Base-by-base conservation (phyloP, 2,329 filamentous ascomycete genomes). In the Rugonectria rugulosa region DNA sequence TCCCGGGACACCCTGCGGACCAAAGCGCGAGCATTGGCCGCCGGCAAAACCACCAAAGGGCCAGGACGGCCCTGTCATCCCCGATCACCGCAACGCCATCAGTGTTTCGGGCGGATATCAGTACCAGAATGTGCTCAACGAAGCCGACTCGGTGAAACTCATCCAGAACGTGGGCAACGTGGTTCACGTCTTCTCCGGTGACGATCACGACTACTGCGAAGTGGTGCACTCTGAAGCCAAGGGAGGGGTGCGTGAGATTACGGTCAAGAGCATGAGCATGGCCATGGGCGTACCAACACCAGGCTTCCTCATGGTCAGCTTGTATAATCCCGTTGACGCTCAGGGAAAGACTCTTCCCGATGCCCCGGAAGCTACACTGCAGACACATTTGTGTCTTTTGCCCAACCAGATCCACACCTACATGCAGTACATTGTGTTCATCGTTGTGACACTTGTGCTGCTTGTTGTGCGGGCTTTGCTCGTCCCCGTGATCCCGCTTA, bases 131-230 rank as follows among this genome's bases (percentile, higher is more conserved):
- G 94, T 97, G 3, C 84, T 99, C 21, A 89, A 84, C 45, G 85
- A 88, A 44, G 81, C 85, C 2, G 86, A 97, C 63, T 95, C 93
- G 1, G 81, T 86, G 40, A 86, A 88, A 46, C 79, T 99, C 31
- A 78, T 97, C 36, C 82, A 88, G 56, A 90, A 88, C 60, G 81
- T 97, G 27, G 92, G 92, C 27, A 91, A 95, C 59, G 85, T 98
- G 11, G 81, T 86, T 3, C 89, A 95, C 62, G 89, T 93, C 37
- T 99, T 98, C 70, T 97, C 92, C 0, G 95, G 95, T 10, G 95
- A 99, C 67, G 95, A 99, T 70, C 95, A 99, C 76, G 95, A 99
- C 76, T 97, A 98, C 76, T 99, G 95, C 75, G 93, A 97, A 68
- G 77, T 98, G 6, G 81, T 88, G 1, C 95, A 99, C 73, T 85